Base-by-base conservation (phyloP, 2,329 filamentous ascomycete genomes). In the Fusarium abutilonis region DNA sequence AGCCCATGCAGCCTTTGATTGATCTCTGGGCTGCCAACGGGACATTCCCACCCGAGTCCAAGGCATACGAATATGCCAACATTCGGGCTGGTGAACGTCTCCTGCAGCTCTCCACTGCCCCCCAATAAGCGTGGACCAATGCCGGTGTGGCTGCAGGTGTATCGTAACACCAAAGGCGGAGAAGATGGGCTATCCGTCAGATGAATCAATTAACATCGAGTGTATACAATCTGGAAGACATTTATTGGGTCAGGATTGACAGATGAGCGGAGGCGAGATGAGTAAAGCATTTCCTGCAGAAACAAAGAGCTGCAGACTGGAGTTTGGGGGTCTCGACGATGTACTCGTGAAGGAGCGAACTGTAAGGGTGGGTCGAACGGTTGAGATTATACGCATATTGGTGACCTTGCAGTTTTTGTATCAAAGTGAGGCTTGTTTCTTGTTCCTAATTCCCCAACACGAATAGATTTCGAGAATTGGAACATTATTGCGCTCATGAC, bases 1-100 rank as follows among this genome's bases (percentile, higher is more conserved):
- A 97, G 82, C 94, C 94, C 19, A 97, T 98, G 92, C 92, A 96
- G 80, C 92, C 92, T 23, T 79, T 98, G 68, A 91, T 98, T 68
- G 93, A 97, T 71, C 84, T 97, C 43, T 97, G 93, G 89, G 88
- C 93, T 23, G 89, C 89, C 62, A 94, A 94, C 73, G 93, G 93
- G 56, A 91, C 93, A 23, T 90, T 98, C 69, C 93, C 93, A 2
- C 86, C 87, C 11, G 90, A 91, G 61, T 88, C 85, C 38, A 88
- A 86, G 76, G 86, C 86, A 3, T 88, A 88, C 70, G 83, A 86
- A 60, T 87, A 86, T 67, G 86, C 86, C 60, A 89, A 89, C 71
- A 73, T 87, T 40, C 80, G 80, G 56, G 85, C 82, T 32, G 86
- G 86, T 34, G 83, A 89, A 72, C 79, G 81, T 28, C 74, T 89